Base-by-base conservation (phyloP, 768 basidiomycete genomes). In the Pisolithus albus region DNA sequence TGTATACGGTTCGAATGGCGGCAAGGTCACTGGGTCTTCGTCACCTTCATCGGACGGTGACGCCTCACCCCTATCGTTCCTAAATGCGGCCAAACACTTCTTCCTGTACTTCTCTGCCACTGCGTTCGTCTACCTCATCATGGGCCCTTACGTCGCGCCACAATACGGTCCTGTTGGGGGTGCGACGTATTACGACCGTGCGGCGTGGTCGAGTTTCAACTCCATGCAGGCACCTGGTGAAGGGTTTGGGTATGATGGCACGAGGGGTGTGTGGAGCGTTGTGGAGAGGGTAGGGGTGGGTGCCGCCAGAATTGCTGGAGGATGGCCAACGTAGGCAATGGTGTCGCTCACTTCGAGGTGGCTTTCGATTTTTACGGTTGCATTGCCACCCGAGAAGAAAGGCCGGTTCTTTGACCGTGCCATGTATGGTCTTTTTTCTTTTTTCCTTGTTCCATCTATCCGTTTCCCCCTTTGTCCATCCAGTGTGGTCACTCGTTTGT, bases 191-290 rank as follows among this genome's bases (percentile, higher is more conserved):
- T 84, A 88, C 58, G 88, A 92, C 60, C 83, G 88, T 10, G 75
- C 78, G 7, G 85, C 85, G 24, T 92, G 89, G 89, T 75, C 74
- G 51, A 84, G 81, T 63, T 89, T 88, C 69, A 90, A 91, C 61
- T 70, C 78, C 10, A 77, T 92, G 71, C 78, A 79, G 46, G 79
- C 75, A 9, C 76, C 74, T 0, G 86, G 86, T 0, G 88, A 89
- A 60, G 88, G 88, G 26, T 86, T 88, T 57, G 69, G 70, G 19
- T 69, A 71, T 11, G 83, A 83, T 56, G 75, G 78, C 32, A 79
- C 83, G 2, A 73, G 76, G 18, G 77, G 78, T 10, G 73, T 88
- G 42, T 88, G 86, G 86, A 78, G 71, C 53, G 74, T 88, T 57
- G 60, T 91, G 48, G 86, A 85, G 11, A 71, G 84, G 13, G 78